phyloP scores from a whole-genome alignment of 1,139 yeast genomes.

The Ogataea hybrid region DNA sequence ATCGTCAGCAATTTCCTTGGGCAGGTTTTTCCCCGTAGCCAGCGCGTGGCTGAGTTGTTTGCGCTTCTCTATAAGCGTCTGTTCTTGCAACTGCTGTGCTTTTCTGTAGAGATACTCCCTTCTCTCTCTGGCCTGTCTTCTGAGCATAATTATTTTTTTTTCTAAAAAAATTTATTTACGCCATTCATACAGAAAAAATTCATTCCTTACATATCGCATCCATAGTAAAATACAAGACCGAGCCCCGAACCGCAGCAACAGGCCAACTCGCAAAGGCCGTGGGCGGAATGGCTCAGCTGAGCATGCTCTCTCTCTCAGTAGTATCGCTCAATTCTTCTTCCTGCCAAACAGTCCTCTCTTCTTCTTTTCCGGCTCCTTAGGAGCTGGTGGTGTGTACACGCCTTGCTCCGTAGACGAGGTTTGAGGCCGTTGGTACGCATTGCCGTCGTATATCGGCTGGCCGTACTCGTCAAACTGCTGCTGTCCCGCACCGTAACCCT shows the following conservation, averaged over 20 bases:
- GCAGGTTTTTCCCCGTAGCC: constrained; percentile 87
- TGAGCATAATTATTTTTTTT: constrained; percentile 44
- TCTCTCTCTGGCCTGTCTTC: constrained; percentile 95
- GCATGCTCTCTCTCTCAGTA: not conserved
- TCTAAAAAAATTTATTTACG: constrained; percentile 1
- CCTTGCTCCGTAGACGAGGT: constrained; percentile 47
- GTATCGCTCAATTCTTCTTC: constrained; percentile 43
- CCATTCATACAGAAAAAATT: not conserved
- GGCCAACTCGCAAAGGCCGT: not conserved
- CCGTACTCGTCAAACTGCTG: constrained; percentile 31
- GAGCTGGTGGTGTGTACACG: constrained; percentile 58
- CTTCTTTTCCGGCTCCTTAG: constrained; percentile 51
- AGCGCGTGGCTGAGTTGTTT: constrained; percentile 83
- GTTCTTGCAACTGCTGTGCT: constrained; percentile 87
- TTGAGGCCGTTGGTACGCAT: constrained; percentile 18
- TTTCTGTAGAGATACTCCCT: constrained; percentile 88
- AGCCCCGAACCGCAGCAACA: not conserved
- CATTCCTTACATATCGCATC: not conserved
- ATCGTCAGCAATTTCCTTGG: constrained; percentile 90
- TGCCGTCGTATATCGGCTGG: constrained; percentile 26
- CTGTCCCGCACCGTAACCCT: constrained; percentile 23
- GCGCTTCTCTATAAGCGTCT: constrained; percentile 80
- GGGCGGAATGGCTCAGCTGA: not conserved
- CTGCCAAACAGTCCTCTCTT: constrained; percentile 75
- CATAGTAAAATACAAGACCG: constrained; percentile 1